Evolutionary conservation across 805 yeast genomes (phyloP).

Genomic region (Starmerella sirachaensis): DNA sequence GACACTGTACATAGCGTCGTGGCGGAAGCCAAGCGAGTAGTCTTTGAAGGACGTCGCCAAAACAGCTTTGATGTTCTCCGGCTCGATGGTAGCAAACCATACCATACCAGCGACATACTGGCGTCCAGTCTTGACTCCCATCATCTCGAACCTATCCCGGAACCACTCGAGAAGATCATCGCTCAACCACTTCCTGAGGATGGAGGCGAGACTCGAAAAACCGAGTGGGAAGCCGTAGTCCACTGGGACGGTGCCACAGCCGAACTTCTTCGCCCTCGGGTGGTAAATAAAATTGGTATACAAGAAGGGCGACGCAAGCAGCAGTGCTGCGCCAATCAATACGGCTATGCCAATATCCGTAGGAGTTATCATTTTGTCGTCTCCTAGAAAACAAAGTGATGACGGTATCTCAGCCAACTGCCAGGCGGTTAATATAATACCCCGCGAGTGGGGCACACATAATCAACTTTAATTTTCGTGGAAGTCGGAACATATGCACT

Average conservation of each 20-base stretch:
- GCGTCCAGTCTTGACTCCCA: constrained; percentile 9
- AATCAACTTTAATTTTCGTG: too few relatives aligned
- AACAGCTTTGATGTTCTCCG: constrained; percentile 24
- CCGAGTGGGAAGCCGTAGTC: constrained; percentile 17
- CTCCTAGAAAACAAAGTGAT: too few relatives aligned
- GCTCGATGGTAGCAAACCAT: constrained; percentile 23
- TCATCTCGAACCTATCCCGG: constrained; percentile 3
- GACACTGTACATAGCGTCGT: constrained; percentile 18
- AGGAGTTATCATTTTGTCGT: too few relatives aligned
- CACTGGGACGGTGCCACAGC: constrained; percentile 9
- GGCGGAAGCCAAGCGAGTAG: constrained; percentile 24
- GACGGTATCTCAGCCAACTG: too few relatives aligned
- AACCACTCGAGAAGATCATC: constrained; percentile 11
- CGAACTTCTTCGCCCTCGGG: constrained; percentile 10
- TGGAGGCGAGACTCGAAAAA: not conserved
- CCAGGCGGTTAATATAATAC: too few relatives aligned
- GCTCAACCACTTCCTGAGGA: constrained; percentile 3
- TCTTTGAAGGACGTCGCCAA: constrained; percentile 25
- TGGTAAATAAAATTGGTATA: too few relatives aligned
- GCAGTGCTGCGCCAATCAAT: too few relatives aligned
- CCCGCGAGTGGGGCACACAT: too few relatives aligned
- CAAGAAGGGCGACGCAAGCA: too few relatives aligned
- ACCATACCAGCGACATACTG: constrained; percentile 12
- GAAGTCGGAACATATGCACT: too few relatives aligned
- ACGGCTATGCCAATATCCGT: too few relatives aligned